These are phyloP conservation scores for Eucalyptus cloeziana DNA, from an alignment of 345 rosid genomes.

Conservation along the genomic window DNA sequence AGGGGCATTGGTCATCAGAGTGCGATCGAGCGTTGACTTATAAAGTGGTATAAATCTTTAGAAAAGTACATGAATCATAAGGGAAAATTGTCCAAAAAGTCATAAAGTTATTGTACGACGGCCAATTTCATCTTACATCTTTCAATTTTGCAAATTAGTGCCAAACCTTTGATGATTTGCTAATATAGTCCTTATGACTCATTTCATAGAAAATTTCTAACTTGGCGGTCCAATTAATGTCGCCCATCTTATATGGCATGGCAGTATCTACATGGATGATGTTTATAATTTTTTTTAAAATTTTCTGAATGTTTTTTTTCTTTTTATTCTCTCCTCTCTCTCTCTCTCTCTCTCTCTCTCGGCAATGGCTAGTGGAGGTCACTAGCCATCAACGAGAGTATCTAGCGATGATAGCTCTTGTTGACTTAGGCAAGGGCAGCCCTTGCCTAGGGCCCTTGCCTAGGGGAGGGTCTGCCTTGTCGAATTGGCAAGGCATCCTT, in stretches of 20 bases:
- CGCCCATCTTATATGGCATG: background rate
- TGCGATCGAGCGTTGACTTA: background rate
- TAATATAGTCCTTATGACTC: too few relatives aligned
- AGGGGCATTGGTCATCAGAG: background rate
- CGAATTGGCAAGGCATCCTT: background rate
- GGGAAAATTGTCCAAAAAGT: background rate
- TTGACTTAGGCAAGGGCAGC: rapidly evolving
- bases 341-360: too few relatives aligned
- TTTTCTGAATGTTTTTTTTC: background rate
- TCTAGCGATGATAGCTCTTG: background rate
- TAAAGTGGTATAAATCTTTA: background rate
- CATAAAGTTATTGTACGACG: background rate
- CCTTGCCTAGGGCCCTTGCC: too few relatives aligned
- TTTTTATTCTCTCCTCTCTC: background rate
- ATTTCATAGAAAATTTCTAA: too few relatives aligned
- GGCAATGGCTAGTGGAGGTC: background rate
- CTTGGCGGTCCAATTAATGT: background rate
- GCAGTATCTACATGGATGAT: background rate
- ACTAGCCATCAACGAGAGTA: background rate
- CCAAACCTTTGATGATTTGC: background rate
- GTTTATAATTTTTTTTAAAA: background rate
- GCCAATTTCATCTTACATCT: background rate
- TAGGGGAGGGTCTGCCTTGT: background rate
- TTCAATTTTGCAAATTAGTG: background rate
- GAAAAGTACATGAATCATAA: background rate